phyloP scores from a whole-genome alignment of 1,284 basidiomycete genomes.

The Sanghuangporus weigelae region DNA sequence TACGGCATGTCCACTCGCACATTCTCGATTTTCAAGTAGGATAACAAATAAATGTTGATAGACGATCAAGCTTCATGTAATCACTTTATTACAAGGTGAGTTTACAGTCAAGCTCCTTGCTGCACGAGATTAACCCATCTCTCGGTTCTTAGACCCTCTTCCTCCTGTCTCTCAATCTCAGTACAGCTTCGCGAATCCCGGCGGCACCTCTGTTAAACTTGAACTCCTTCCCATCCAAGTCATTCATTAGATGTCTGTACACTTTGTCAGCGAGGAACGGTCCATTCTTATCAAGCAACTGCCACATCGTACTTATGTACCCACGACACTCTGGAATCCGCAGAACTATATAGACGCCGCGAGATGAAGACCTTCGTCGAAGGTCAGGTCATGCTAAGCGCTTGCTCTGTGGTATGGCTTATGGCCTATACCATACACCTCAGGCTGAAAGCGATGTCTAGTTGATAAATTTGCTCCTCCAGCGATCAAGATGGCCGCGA shows the following conservation, averaged over 20 bases:
- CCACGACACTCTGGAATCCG: constrained; percentile 33
- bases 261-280: background rate
- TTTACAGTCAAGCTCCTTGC: background rate
- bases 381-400: background rate
- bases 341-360: constrained; percentile 30
- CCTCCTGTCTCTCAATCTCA: background rate
- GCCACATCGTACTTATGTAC: constrained; percentile 38
- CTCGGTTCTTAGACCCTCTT: background rate
- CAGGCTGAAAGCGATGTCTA: no score
- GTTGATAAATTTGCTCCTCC: no score
- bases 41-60: background rate
- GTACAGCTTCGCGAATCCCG: background rate
- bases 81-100: no score
- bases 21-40: no score
- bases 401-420: constrained; percentile 21
- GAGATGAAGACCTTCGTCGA: constrained; percentile 32
- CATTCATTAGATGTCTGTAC: background rate
- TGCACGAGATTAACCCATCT: background rate
- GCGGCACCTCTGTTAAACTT: background rate
- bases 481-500: background rate
- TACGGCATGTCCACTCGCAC: no score
- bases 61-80: background rate
- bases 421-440: no score
- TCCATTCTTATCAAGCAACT: constrained; percentile 26
- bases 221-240: background rate